Conservation (phyloP, 139 green algal genomes). For the Chlorella sp. region DNA sequence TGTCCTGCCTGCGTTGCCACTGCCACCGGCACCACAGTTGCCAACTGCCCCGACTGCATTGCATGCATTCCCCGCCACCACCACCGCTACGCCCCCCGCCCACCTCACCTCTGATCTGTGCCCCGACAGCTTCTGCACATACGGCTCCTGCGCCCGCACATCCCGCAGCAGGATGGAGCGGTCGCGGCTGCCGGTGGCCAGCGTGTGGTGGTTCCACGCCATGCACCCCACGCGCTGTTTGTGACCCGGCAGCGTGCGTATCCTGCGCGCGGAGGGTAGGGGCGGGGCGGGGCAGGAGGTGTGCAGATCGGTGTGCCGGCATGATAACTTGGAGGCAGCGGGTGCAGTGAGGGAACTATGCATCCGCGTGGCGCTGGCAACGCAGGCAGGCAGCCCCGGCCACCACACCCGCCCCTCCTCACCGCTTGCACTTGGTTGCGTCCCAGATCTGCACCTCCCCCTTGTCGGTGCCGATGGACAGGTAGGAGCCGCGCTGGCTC, state of each 20-base stretch:
- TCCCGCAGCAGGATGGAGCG: slow-evolving; percentile 91
- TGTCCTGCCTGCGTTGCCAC: background rate
- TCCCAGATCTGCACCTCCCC: slow-evolving; percentile 92
- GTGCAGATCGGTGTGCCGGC: too few relatives aligned
- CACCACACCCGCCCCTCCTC: background rate
- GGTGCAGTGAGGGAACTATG: too few relatives aligned
- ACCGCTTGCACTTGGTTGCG: slow-evolving; percentile 68
- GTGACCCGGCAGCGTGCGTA: slow-evolving; percentile 89
- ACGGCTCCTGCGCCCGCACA: slow-evolving; percentile 81
- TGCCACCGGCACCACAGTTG: background rate
- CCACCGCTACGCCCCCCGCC: background rate
- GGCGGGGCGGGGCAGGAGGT: background rate
- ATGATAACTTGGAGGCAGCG: too few relatives aligned
- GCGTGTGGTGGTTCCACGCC: slow-evolving; percentile 87
- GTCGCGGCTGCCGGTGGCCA: slow-evolving; percentile 91
- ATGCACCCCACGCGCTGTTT: slow-evolving; percentile 80
- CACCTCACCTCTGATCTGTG: slow-evolving; percentile 86
- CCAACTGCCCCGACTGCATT: background rate
- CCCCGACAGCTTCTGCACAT: slow-evolving; percentile 69
- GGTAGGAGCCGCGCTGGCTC: slow-evolving; percentile 89
- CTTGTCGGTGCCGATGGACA: slow-evolving; percentile 87
- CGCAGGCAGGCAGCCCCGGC: background rate
- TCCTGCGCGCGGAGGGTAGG: slow-evolving; percentile 17
- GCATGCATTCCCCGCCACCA: background rate
- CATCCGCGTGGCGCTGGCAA: background rate